A percentile compares a stretch with the other conserved stretches of the same genome.
phyloP scores from a whole-genome alignment of 2,329 filamentous ascomycete genomes.

The Phialophora verrucosa region DNA sequence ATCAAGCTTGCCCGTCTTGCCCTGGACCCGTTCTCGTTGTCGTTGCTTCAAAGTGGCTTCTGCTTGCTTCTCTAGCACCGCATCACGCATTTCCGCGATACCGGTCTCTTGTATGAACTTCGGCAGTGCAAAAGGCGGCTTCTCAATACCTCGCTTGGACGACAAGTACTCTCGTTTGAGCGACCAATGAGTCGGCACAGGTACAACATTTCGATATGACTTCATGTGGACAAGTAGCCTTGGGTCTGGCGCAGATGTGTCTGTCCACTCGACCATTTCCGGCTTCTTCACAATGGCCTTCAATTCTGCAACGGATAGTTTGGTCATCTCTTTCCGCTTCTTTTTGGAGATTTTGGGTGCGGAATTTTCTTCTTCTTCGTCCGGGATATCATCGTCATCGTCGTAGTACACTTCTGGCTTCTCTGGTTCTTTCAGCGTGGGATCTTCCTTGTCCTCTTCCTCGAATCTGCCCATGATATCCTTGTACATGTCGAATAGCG shows the following conservation, averaged over 20 bases:
- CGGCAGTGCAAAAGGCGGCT: constrained; percentile 87
- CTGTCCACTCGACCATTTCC: constrained; percentile 97
- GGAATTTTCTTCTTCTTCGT: constrained; percentile 76
- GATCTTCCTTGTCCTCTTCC: constrained; percentile 66
- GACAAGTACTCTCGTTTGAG: constrained; percentile 96
- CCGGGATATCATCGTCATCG: constrained; percentile 84
- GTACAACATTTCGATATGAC: constrained; percentile 90
- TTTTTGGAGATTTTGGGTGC: constrained; percentile 86
- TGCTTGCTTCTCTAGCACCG: constrained; percentile 92
- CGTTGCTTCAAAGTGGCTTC: constrained; percentile 92
- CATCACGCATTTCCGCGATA: constrained; percentile 97
- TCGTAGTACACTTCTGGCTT: constrained; percentile 85
- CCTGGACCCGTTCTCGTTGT: constrained; percentile 89
- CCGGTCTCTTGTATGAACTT: constrained; percentile 98
- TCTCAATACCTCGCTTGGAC: constrained; percentile 95
- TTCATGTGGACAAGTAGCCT: constrained; percentile 92
- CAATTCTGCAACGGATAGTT: constrained; percentile 90
- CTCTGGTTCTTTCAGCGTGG: constrained; percentile 68
- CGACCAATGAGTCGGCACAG: constrained; percentile 92
- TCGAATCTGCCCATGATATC: constrained; percentile 82
- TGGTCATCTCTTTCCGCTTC: constrained; percentile 88
- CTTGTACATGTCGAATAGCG: constrained; percentile 82
- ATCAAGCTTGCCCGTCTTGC: constrained; percentile 95
- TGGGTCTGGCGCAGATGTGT: constrained; percentile 88
- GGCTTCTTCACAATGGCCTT: constrained; percentile 90